These are phyloP conservation scores for Tuber indicum DNA, from an alignment of 495 filamentous ascomycete genomes.

Conservation along the genomic window DNA sequence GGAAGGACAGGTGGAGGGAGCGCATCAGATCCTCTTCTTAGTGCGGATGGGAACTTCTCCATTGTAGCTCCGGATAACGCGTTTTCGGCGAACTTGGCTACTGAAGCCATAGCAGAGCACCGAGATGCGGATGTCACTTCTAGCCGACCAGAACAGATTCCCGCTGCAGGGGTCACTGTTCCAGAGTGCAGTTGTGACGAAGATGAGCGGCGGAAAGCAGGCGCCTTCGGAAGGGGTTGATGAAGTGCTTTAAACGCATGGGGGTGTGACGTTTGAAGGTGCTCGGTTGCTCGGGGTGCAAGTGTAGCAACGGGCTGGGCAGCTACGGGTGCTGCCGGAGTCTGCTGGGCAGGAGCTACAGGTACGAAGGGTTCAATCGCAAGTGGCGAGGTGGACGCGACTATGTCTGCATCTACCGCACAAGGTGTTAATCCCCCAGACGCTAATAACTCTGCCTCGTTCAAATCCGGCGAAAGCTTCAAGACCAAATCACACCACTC, in stretches of 20 bases:
- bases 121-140: slow-evolving; percentile 37
- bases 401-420: slow-evolving; percentile 22
- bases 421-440: slow-evolving; percentile 33
- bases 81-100: slow-evolving; percentile 22
- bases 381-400: slow-evolving; percentile 10
- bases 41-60: slow-evolving; percentile 36
- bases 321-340: slow-evolving; percentile 24
- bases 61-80: slow-evolving; percentile 30
- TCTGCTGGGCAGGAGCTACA: slow-evolving; percentile 13
- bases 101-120: slow-evolving; percentile 44
- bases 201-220: slow-evolving; percentile 56
- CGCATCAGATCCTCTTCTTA: slow-evolving; percentile 19
- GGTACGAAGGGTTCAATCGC: slow-evolving; percentile 42
- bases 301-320: slow-evolving; percentile 40
- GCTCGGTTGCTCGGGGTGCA: slow-evolving; percentile 58
- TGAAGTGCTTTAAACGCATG: slow-evolving; percentile 49
- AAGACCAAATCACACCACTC: slow-evolving; percentile 55
- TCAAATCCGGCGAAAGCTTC: slow-evolving; percentile 68
- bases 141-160: slow-evolving; percentile 56
- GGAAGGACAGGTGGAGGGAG: neutral
- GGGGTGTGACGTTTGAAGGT: slow-evolving; percentile 40
- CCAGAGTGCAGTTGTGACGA: slow-evolving; percentile 66
- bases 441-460: slow-evolving; percentile 50
- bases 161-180: slow-evolving; percentile 85
- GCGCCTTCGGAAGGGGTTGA: slow-evolving; percentile 49